Percentiles rank a stretch among this genome's conserved stretches.
These are phyloP conservation scores for Dysphania ambrosioides DNA, from an alignment of 148 eudicot genomes.

Conservation along the genomic window DNA sequence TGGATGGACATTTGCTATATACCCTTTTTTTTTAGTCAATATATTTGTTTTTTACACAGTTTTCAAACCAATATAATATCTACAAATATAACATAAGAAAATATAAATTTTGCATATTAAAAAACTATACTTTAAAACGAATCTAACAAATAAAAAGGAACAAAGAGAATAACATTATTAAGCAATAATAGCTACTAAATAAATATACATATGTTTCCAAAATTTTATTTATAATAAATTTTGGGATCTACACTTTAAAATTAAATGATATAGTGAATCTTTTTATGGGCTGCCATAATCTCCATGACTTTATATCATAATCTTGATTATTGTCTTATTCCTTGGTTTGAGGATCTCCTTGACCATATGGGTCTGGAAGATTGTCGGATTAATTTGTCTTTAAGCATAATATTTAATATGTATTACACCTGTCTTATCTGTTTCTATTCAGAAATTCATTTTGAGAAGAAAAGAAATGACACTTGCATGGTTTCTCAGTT, in stretches of 20 bases:
- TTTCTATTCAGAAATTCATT: neutral
- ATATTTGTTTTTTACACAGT: no score
- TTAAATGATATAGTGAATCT: neutral
- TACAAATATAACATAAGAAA: no score
- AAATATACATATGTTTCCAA: neutral
- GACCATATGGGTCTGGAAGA: conserved; percentile 26
- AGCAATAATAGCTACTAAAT: neutral
- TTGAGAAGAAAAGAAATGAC: conserved; percentile 13
- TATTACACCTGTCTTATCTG: conserved; percentile 16
- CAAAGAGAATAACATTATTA: no score
- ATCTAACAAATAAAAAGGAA: no score
- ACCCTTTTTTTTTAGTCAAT: no score
- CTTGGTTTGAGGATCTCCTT: conserved; percentile 31
- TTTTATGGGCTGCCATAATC: neutral
- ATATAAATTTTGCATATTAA: no score
- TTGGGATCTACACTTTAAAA: neutral
- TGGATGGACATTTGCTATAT: neutral
- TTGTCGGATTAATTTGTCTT: conserved; percentile 27
- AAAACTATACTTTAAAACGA: no score
- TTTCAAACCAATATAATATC: no score
- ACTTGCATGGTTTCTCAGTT: conserved; percentile 26
- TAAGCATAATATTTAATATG: conserved; percentile 16
- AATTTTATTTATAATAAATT: neutral
- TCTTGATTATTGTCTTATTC: conserved; percentile 29
- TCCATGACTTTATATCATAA: neutral